phyloP scores from a whole-genome alignment of 176 grass and related monocot species.

The Carex cristatella region DNA sequence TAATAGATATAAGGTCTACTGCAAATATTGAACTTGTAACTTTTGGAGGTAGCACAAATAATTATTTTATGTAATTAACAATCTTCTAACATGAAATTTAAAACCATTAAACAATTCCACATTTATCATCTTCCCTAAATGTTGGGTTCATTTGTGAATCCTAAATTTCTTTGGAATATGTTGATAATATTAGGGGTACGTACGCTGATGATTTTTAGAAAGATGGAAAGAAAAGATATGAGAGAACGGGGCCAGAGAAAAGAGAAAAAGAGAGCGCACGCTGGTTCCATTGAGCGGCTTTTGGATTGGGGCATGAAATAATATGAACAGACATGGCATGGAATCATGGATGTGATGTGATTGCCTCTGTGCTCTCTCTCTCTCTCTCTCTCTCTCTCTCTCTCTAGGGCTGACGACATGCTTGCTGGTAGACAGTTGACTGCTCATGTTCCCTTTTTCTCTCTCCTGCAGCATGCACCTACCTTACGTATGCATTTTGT shows the following conservation, averaged over 20 bases:
- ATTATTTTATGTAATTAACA: neutral
- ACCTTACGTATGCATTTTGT: neutral
- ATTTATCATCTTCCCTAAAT: neutral
- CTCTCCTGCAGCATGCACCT: neutral
- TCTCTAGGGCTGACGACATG: neutral
- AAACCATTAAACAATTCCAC: neutral
- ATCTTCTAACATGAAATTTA: too few relatives aligned
- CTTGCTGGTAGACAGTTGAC: slow-evolving; percentile 4
- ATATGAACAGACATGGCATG: neutral
- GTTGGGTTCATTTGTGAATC: neutral
- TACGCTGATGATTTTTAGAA: neutral
- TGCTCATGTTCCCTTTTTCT: neutral
- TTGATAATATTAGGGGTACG: neutral
- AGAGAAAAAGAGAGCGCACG: neutral
- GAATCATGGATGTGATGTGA: neutral
- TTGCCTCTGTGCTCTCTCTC: neutral
- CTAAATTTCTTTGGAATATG: neutral
- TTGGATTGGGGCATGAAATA: neutral
- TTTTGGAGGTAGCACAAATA: too few relatives aligned
- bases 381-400: neutral
- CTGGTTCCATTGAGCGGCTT: slow-evolving; percentile 3
- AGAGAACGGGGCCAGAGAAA: neutral
- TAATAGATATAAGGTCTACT: too few relatives aligned
- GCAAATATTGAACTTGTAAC: too few relatives aligned
- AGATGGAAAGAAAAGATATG: neutral